Evolutionary conservation across 1,139 yeast species (phyloP).

Genomic region (Zygoascus sp.): DNA sequence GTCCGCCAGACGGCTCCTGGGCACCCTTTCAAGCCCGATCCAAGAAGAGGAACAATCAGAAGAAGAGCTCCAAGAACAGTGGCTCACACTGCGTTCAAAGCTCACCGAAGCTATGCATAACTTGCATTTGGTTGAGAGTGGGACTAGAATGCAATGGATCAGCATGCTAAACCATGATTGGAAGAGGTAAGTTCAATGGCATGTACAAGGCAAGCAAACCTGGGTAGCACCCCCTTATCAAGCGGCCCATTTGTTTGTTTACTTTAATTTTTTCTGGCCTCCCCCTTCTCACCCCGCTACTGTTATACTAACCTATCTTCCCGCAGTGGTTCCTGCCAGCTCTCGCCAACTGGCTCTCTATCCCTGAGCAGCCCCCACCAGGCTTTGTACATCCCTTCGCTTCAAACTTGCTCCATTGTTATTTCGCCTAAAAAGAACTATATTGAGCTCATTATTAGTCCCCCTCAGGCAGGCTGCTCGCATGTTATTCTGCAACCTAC

Average conservation of each 20-base stretch:
- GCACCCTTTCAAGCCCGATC: neutral
- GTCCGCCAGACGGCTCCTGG: neutral
- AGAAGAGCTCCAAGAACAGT: neutral
- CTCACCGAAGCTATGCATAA: neutral
- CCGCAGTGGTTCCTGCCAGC: conserved; percentile 5
- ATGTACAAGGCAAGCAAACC: neutral
- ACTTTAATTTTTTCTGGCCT: too few species aligned
- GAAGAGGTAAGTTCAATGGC: neutral
- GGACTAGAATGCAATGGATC: conserved; percentile 5
- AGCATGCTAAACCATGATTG: conserved; percentile 2
- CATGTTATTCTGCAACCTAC: conserved; percentile 23
- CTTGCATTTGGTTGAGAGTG: conserved; percentile 1
- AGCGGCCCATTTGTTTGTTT: neutral
- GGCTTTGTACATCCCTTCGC: conserved; percentile 18
- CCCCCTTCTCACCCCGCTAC: neutral
- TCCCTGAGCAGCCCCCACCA: neutral
- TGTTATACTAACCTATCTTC: neutral
- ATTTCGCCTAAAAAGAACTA: conserved; percentile 22
- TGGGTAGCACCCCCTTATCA: too few species aligned
- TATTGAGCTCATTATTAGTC: conserved; percentile 23
- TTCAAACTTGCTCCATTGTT: conserved; percentile 22
- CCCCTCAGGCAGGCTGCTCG: conserved; percentile 19
- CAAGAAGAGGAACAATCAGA: neutral
- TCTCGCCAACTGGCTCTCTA: conserved; percentile 5
- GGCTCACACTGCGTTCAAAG: neutral